Percentiles rank a stretch among this genome's conserved stretches.
Evolutionary conservation across 2,329 filamentous ascomycete genomes (phyloP).

Genomic region (Alternaria dauci): DNA sequence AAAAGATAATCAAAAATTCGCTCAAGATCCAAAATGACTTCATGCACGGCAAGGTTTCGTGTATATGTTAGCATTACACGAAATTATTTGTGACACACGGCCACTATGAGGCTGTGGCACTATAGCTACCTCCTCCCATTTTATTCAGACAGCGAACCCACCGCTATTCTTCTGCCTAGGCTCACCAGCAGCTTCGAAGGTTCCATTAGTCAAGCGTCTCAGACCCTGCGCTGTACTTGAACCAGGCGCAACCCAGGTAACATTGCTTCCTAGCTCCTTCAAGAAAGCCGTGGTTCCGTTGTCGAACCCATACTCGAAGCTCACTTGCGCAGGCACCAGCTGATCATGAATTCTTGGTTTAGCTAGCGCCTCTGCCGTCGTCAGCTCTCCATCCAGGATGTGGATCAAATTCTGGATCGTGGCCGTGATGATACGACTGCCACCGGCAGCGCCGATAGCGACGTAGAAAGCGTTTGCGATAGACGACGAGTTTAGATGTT

Average conservation of each 20-base stretch:
- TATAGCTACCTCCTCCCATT: too few relatives aligned
- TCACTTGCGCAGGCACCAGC: constrained; percentile 73
- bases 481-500: constrained; percentile 64
- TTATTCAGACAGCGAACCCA: constrained; percentile 63
- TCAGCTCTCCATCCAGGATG: constrained; percentile 71
- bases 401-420: constrained; percentile 79
- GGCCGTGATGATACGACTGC: constrained; percentile 81
- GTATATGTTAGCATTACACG: not conserved
- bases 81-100: not conserved
- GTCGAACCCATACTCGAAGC: constrained; percentile 74
- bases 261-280: constrained; percentile 71
- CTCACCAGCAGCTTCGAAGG: constrained; percentile 80
- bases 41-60: not conserved
- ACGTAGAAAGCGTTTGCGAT: constrained; percentile 63
- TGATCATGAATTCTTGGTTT: constrained; percentile 82
- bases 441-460: constrained; percentile 78
- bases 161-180: constrained; percentile 76
- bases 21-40: not conserved
- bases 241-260: constrained; percentile 71
- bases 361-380: constrained; percentile 68
- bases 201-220: constrained; percentile 66
- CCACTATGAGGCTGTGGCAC: not conserved
- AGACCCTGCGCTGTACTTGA: constrained; percentile 77
- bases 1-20: not conserved
- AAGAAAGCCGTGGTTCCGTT: constrained; percentile 71